Evolutionary conservation across 202 grass and related monocot species (phyloP).

Genomic region (Musa balbisiana): DNA sequence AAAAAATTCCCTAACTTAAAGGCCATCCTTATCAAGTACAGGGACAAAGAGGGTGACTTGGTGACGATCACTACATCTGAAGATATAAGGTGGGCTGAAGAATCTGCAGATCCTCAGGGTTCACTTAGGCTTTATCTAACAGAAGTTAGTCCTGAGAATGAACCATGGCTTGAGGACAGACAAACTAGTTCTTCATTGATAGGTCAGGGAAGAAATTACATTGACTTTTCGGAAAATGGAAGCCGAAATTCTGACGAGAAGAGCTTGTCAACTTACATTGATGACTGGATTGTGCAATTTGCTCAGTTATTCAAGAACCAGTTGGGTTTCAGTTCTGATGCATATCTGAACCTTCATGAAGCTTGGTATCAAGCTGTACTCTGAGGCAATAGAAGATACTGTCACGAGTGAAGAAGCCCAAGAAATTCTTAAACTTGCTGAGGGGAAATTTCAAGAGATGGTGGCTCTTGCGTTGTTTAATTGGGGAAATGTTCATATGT

Average conservation of each 20-base stretch:
- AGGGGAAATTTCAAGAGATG: slow-evolving; percentile 86
- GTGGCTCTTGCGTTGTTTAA: slow-evolving; percentile 68
- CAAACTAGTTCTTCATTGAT: slow-evolving; percentile 25
- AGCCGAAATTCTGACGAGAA: slow-evolving; percentile 38
- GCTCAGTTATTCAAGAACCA: slow-evolving; percentile 73
- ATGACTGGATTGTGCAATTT: slow-evolving; percentile 84
- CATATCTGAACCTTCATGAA: slow-evolving; percentile 69
- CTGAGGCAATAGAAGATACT: slow-evolving; percentile 88
- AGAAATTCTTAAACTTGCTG: slow-evolving; percentile 64
- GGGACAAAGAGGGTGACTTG: slow-evolving; percentile 69
- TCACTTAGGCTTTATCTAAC: slow-evolving; percentile 49
- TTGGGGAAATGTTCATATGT: slow-evolving; percentile 82
- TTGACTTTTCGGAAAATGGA: slow-evolving; percentile 37
- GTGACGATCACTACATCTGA: slow-evolving; percentile 72
- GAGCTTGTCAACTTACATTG: slow-evolving; percentile 37
- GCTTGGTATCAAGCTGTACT: slow-evolving; percentile 61
- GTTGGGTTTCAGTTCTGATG: slow-evolving; percentile 66
- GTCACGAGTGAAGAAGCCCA: slow-evolving; percentile 86
- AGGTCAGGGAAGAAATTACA: slow-evolving; percentile 33
- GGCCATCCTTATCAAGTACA: slow-evolving; percentile 64
- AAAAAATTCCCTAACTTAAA: slow-evolving; percentile 64
- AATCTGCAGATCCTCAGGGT: slow-evolving; percentile 37
- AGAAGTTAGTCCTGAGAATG: slow-evolving; percentile 55
- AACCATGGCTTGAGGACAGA: slow-evolving; percentile 40
- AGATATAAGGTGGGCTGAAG: slow-evolving; percentile 62